These are phyloP conservation scores for Rutstroemia sp. DNA, from an alignment of 2,329 filamentous ascomycete genomes.

Conservation along the genomic window DNA sequence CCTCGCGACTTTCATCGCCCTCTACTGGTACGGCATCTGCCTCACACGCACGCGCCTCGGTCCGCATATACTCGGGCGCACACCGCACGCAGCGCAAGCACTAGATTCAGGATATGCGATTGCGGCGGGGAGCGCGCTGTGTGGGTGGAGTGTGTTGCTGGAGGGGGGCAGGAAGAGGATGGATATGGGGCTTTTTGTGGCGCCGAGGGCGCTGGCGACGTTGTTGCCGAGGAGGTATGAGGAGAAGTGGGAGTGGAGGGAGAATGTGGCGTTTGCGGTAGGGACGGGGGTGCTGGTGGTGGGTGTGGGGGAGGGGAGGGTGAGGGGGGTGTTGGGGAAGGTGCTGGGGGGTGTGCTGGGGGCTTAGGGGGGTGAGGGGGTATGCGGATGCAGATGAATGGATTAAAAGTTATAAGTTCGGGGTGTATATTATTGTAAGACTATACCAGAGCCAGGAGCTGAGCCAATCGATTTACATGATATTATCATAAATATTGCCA, in stretches of 20 bases:
- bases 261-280: conserved; percentile 57
- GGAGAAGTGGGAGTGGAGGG: conserved; percentile 55
- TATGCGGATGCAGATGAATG: not conserved
- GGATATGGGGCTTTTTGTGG: conserved; percentile 75
- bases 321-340: conserved; percentile 61
- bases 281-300: conserved; percentile 58
- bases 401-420: too few relatives aligned
- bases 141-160: conserved; percentile 74
- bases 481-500: too few relatives aligned
- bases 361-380: not conserved
- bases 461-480: too few relatives aligned
- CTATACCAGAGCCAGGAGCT: too few relatives aligned
- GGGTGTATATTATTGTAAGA: too few relatives aligned
- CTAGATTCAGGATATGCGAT: conserved; percentile 63
- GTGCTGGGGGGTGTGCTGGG: conserved; percentile 36
- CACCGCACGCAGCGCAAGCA: conserved; percentile 38
- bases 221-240: conserved; percentile 64
- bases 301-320: conserved; percentile 51
- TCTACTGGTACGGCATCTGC: conserved; percentile 84
- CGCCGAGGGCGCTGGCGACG: conserved; percentile 69
- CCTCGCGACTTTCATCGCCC: conserved; percentile 65
- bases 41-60: conserved; percentile 67
- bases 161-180: conserved; percentile 59
- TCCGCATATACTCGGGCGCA: conserved; percentile 55
- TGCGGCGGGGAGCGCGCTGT: conserved; percentile 62